Percentiles rank a stretch among this genome's conserved stretches.
These are phyloP conservation scores for Inga leiocalycina DNA, from an alignment of 306 rosid species.

Conservation along the genomic window DNA sequence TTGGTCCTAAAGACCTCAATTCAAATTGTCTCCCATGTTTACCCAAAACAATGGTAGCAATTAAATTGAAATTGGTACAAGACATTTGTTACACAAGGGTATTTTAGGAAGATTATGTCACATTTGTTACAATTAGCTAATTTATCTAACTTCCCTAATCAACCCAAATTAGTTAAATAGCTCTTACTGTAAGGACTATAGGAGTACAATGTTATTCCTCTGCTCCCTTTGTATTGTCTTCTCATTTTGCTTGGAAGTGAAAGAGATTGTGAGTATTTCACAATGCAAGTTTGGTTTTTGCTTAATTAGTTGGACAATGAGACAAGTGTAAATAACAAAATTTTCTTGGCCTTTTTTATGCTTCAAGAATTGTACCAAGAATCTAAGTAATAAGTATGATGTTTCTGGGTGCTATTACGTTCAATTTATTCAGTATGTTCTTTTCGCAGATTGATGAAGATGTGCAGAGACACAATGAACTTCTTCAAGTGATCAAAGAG, in stretches of 20 bases:
- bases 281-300: not conserved
- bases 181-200: too few species aligned
- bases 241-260: conserved; percentile 10
- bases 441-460: conserved; percentile 80
- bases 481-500: conserved; percentile 57
- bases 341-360: not conserved
- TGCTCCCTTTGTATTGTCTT: not conserved
- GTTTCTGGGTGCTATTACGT: not conserved
- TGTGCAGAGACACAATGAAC: conserved; percentile 80
- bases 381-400: conserved; percentile 2
- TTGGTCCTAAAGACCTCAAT: too few species aligned
- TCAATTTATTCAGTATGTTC: conserved; percentile 12
- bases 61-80: too few species aligned
- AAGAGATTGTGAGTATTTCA: not conserved
- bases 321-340: not conserved
- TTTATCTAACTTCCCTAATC: too few species aligned
- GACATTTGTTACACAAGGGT: too few species aligned
- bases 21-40: too few species aligned
- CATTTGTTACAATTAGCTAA: too few species aligned
- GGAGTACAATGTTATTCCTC: not conserved
- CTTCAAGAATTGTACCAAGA: not conserved
- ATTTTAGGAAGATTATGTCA: too few species aligned
- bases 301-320: not conserved
- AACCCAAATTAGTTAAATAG: too few species aligned
- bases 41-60: too few species aligned